phyloP scores from a whole-genome alignment of 2,329 filamentous ascomycete species.

The Stemphylium lycopersici region DNA sequence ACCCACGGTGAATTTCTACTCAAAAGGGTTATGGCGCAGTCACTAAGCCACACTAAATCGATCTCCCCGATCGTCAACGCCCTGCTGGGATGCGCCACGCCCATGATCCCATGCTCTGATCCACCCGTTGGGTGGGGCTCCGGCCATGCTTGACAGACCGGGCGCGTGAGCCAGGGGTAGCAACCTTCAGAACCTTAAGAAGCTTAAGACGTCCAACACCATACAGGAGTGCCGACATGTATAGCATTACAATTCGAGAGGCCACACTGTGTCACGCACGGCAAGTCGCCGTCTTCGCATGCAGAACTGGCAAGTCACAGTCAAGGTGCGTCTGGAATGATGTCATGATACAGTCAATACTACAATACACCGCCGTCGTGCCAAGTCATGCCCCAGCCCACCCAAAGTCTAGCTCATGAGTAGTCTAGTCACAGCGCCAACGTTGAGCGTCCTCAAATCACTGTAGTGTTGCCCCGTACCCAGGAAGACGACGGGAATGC shows the following conservation, averaged over 20 bases:
- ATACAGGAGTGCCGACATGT: not conserved
- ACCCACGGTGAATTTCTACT: not conserved
- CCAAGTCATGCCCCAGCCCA: not conserved
- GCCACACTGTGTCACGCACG: not conserved
- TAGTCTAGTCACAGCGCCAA: constrained; percentile 67
- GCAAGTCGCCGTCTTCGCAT: not conserved
- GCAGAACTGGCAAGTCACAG: not conserved
- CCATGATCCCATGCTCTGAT: not conserved
- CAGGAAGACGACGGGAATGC: constrained; percentile 93
- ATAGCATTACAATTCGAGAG: not conserved
- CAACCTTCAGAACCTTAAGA: no score
- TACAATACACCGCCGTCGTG: not conserved
- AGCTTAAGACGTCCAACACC: no score
- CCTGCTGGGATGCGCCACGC: not conserved
- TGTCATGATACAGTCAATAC: constrained; percentile 1
- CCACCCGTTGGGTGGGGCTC: not conserved
- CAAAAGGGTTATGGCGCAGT: not conserved
- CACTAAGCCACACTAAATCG: not conserved
- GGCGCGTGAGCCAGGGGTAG: no score
- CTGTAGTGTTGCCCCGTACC: constrained; percentile 74
- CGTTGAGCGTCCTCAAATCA: constrained; percentile 67
- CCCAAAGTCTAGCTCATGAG: constrained; percentile 58
- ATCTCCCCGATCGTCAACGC: not conserved
- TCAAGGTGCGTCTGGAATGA: not conserved
- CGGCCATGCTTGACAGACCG: no score